A percentile compares a stretch with the other conserved stretches of the same genome.
Conservation (phyloP, 2,329 filamentous ascomycete genomes). For the Penicillium hordei region DNA sequence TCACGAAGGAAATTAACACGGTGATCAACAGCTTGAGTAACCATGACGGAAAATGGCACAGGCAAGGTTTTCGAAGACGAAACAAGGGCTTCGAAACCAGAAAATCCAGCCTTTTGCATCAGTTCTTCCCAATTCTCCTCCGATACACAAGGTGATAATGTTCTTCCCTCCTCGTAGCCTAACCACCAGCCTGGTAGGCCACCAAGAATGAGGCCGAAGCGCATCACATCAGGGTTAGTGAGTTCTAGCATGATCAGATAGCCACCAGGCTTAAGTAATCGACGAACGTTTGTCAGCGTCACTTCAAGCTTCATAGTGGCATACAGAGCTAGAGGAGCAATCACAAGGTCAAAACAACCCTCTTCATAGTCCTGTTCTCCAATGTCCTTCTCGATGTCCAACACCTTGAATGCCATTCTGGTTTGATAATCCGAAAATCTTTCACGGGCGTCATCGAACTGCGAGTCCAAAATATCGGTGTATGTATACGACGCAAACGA, state of each 20-base stretch:
- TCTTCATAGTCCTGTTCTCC: slow-evolving; percentile 36
- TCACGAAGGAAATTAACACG: slow-evolving; percentile 27
- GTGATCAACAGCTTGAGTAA: slow-evolving; percentile 37
- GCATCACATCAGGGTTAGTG: slow-evolving; percentile 24
- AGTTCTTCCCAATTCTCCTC: slow-evolving; percentile 34
- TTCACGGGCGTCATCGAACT: slow-evolving; percentile 41
- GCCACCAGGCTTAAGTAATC: slow-evolving; percentile 49
- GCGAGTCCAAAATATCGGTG: slow-evolving; percentile 47
- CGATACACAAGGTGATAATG: slow-evolving; percentile 28
- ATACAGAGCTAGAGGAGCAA: slow-evolving; percentile 36
- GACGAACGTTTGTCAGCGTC: slow-evolving; percentile 33
- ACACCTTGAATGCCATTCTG: slow-evolving; percentile 36
- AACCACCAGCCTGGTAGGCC: slow-evolving; percentile 40
- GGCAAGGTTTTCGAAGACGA: not conserved
- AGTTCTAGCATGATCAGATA: slow-evolving; percentile 49
- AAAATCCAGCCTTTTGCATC: slow-evolving; percentile 35
- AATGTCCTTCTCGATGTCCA: slow-evolving; percentile 38
- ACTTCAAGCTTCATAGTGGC: slow-evolving; percentile 31
- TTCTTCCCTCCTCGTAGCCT: slow-evolving; percentile 27
- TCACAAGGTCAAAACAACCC: slow-evolving; percentile 39
- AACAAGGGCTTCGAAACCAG: slow-evolving; percentile 26
- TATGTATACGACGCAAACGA: slow-evolving; percentile 46
- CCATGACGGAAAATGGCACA: slow-evolving; percentile 28
- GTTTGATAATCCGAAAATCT: slow-evolving; percentile 27
- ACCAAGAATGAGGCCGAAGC: slow-evolving; percentile 31